Conservation (phyloP, 176 grass and related monocot genomes). For the Carex myosuroides region DNA sequence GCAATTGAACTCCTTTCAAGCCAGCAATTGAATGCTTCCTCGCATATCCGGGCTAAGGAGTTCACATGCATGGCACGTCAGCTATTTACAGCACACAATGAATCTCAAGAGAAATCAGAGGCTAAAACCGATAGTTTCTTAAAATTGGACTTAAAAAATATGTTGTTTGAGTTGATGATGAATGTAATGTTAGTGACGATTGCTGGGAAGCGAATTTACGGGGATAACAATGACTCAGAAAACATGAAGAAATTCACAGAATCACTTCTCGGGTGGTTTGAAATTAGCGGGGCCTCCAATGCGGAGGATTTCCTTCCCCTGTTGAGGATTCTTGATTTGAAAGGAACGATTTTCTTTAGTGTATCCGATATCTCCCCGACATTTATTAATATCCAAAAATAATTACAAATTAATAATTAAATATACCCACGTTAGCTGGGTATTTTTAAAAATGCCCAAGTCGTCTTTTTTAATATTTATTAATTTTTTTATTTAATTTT, state of each 20-base stretch:
- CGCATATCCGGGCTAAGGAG: not conserved
- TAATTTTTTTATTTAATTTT: too few species aligned
- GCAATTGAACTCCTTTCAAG: not conserved
- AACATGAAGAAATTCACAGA: conserved; percentile 8
- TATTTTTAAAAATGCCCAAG: too few species aligned
- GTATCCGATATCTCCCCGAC: too few species aligned
- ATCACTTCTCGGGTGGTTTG: not conserved
- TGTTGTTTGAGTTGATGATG: conserved; percentile 17
- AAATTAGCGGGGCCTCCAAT: not conserved
- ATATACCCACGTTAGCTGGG: too few species aligned
- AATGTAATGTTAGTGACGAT: conserved; percentile 21
- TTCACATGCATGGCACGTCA: not conserved
- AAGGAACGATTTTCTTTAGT: not conserved
- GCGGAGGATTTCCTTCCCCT: conserved; percentile 17
- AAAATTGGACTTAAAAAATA: conserved; percentile 14
- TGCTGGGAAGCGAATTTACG: not conserved
- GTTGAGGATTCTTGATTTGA: conserved; percentile 15
- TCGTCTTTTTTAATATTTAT: too few species aligned
- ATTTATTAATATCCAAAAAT: too few species aligned
- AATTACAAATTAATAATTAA: too few species aligned
- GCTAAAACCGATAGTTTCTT: not conserved
- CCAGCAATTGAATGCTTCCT: conserved; percentile 3
- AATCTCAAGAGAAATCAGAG: not conserved
- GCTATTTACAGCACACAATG: not conserved
- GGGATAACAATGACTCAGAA: not conserved